Evolutionary conservation across 1,284 basidiomycete genomes (phyloP).

Genomic region (Malassezia equina): DNA sequence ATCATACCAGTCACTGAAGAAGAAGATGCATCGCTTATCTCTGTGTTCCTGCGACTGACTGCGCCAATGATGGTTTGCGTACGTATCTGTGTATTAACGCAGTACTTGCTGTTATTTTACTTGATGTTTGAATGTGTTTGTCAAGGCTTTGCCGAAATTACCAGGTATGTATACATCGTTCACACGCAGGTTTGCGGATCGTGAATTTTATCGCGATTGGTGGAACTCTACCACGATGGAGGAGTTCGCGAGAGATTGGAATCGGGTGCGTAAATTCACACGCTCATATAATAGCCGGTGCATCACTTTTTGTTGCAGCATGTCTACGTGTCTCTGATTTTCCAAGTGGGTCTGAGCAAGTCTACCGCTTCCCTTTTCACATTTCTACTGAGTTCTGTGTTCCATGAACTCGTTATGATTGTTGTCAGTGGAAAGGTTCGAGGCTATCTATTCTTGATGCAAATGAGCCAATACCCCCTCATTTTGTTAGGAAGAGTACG

Average conservation of each 20-base stretch:
- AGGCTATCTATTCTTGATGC: slow-evolving; percentile 47
- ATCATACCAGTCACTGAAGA: slow-evolving; percentile 57
- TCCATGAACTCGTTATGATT: slow-evolving; percentile 92
- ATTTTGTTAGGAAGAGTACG: slow-evolving; percentile 66
- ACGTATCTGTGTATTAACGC: background rate
- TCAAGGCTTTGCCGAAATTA: slow-evolving; percentile 68
- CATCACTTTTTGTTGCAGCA: slow-evolving; percentile 85
- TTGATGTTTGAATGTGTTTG: slow-evolving; percentile 64
- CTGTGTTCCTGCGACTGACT: slow-evolving; percentile 65
- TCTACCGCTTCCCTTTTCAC: slow-evolving; percentile 77
- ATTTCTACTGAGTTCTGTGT: slow-evolving; percentile 57
- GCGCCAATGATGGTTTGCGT: slow-evolving; percentile 75
- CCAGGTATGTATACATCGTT: slow-evolving; percentile 49
- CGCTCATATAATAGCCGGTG: slow-evolving; percentile 50
- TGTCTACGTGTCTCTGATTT: slow-evolving; percentile 75
- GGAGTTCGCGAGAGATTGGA: slow-evolving; percentile 58
- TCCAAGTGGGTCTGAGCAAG: slow-evolving; percentile 64
- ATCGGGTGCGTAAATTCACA: slow-evolving; percentile 20
- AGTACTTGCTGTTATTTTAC: slow-evolving; percentile 49
- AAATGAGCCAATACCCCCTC: slow-evolving; percentile 84
- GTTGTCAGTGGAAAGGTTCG: slow-evolving; percentile 49
- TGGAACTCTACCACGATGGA: slow-evolving; percentile 97
- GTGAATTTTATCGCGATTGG: slow-evolving; percentile 93
- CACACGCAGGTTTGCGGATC: slow-evolving; percentile 64
- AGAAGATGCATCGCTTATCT: slow-evolving; percentile 19